Conservation (phyloP, 768 basidiomycete genomes). For the Xerocomellus chrysenteron region DNA sequence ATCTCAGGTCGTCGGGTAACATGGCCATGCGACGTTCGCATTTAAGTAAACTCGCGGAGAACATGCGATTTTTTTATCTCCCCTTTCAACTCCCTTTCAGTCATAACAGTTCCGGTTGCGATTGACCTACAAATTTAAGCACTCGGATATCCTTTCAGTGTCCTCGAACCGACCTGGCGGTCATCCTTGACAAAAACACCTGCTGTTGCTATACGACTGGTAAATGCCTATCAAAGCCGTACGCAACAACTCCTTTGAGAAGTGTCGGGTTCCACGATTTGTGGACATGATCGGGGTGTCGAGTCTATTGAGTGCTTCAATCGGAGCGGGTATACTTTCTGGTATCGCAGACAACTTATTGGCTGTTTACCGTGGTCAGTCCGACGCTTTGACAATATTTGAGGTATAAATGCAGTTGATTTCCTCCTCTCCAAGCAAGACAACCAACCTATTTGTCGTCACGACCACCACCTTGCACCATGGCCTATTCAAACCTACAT, state of each 20-base stretch:
- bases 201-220: slow-evolving; percentile 3
- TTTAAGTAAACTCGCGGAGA: neutral
- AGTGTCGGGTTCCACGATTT: neutral
- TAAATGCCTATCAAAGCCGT: neutral
- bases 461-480: slow-evolving; percentile 9
- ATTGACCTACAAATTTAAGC: neutral
- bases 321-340: neutral
- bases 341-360: slow-evolving; percentile 1
- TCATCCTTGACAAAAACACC: slow-evolving; percentile 1
- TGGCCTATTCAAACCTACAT: slow-evolving; percentile 13
- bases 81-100: slow-evolving; percentile 11
- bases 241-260: neutral
- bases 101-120: neutral
- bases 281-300: slow-evolving; percentile 10
- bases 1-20: slow-evolving; percentile 1
- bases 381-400: slow-evolving; percentile 18
- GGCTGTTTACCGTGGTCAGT: neutral
- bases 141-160: neutral
- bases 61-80: neutral
- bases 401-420: slow-evolving; percentile 21
- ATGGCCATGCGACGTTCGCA: neutral
- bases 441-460: neutral
- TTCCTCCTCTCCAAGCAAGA: neutral
- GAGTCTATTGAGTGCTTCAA: neutral
- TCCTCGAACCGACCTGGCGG: neutral